Base-by-base conservation (phyloP, 371 early-diverging fungal species). In the Rhizopus microsporus region DNA sequence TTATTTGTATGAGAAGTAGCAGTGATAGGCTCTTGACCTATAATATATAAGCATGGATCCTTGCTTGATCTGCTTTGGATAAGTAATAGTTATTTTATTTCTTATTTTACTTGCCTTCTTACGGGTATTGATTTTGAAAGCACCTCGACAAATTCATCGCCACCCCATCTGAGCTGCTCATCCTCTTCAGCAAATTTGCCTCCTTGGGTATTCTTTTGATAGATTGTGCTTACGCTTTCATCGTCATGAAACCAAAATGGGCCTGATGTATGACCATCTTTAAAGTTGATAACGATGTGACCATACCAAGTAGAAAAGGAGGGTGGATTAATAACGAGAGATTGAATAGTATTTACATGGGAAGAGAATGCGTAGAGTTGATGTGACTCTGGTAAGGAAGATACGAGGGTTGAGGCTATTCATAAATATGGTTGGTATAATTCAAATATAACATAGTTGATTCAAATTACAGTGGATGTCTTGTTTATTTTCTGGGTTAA, bases 241-340 rank as follows among this genome's bases (percentile, higher is more conserved):
- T 80, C 80, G 47, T 80, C 80, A 56, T 80, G 80, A 53, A 80
- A 80, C 73, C 74, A 76, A 31, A 71, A 53, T 0, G 80, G 75
- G 4, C 73, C 64, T 0, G 75, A 61, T 5, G 67, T 67, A 10
- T 70, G 71, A 0, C 80, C 80, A 35, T 72, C 62, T 30, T 64
- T 63, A 45, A 77, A 75, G 42, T 80, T 77, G 35, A 80, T 60
- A 7, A 73, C 52, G 4, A 80, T 47, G 16, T 62, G 72, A 3
- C 80, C 80, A 51, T 80, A 80, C 75, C 76, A 74, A 33, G 71
- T 65, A 6, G 71, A 71, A 31, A 80, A 59, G n/a, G 67, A 74
- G 3, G 80, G 80, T 3, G 80, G 65, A 3, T 52, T 63, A 9
- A 80, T 66, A 0, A 69, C 30, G 13, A 80, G 31, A 1, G 80